phyloP scores from a whole-genome alignment of 805 yeast species.

The Saccharomycopsis sp. region DNA sequence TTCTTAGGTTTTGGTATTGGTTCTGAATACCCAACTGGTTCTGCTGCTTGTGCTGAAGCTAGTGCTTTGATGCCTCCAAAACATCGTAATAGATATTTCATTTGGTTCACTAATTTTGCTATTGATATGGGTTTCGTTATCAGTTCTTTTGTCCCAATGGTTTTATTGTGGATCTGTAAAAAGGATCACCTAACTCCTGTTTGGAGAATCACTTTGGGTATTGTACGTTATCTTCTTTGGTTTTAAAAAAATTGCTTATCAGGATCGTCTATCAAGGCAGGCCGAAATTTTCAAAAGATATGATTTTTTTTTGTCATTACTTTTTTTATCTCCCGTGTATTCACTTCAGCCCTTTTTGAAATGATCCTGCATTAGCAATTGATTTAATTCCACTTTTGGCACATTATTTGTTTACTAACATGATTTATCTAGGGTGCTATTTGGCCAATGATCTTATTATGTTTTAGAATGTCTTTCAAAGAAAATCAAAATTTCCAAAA shows the following conservation, averaged over 20 bases:
- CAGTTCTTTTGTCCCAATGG: slow-evolving; percentile 78
- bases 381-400: too few species aligned
- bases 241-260: not conserved
- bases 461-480: slow-evolving; percentile 62
- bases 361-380: too few species aligned
- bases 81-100: slow-evolving; percentile 77
- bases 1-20: slow-evolving; percentile 89
- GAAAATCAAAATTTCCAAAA: slow-evolving; percentile 67
- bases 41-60: slow-evolving; percentile 90
- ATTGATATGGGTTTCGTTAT: slow-evolving; percentile 82
- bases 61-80: slow-evolving; percentile 71
- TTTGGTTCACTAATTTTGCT: slow-evolving; percentile 81
- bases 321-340: too few species aligned
- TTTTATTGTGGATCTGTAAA: slow-evolving; percentile 74
- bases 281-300: too few species aligned
- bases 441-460: slow-evolving; percentile 71
- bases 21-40: slow-evolving; percentile 89
- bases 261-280: too few species aligned
- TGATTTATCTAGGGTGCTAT: slow-evolving; percentile 61
- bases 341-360: too few species aligned
- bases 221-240: slow-evolving; percentile 22
- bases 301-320: too few species aligned
- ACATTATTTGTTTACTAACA: not conserved
- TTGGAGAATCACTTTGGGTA: slow-evolving; percentile 86
- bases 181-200: slow-evolving; percentile 63